These are phyloP conservation scores for Fusarium citri DNA, from an alignment of 2,329 filamentous ascomycete species.

Conservation along the genomic window DNA sequence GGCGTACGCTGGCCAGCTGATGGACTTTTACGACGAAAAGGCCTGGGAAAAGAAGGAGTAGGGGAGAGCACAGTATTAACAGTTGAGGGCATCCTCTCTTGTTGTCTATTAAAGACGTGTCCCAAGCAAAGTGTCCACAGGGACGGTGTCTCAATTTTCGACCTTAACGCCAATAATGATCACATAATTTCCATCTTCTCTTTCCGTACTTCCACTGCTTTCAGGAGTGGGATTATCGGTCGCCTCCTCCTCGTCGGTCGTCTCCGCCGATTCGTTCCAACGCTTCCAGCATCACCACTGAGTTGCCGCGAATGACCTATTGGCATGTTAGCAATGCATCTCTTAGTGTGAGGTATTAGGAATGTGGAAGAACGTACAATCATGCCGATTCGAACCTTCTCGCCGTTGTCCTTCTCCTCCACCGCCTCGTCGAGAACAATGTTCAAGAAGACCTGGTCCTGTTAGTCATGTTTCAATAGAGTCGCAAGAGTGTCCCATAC, in stretches of 20 bases:
- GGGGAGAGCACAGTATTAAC: conserved; percentile 28
- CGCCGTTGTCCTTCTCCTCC: conserved; percentile 91
- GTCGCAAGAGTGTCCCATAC: conserved; percentile 59
- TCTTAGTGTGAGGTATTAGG: accelerated
- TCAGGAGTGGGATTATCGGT: conserved; percentile 36
- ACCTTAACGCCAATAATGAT: conserved; percentile 53
- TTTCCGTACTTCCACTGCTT: conserved; percentile 9
- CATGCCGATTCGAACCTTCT: conserved; percentile 92
- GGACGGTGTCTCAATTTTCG: conserved; percentile 44
- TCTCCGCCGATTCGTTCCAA: conserved; percentile 75
- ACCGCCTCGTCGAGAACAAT: conserved; percentile 97
- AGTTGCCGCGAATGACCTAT: conserved; percentile 95
- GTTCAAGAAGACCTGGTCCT: conserved; percentile 89
- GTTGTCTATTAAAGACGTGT: conserved; percentile 48
- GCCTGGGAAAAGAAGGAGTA: conserved; percentile 49
- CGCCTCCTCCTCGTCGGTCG: conserved; percentile 59
- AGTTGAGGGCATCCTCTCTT: conserved; percentile 42
- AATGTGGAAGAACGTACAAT: conserved; percentile 70
- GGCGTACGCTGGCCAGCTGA: conserved; percentile 58
- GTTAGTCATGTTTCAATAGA: conserved; percentile 14
- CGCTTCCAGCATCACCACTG: conserved; percentile 96
- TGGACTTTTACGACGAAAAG: conserved; percentile 63
- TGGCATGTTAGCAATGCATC: conserved; percentile 41
- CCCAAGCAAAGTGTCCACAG: conserved; percentile 36
- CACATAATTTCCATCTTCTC: conserved; percentile 36